Base-by-base conservation (phyloP, 306 rosid genomes). In the Ochetophila trinervis region DNA sequence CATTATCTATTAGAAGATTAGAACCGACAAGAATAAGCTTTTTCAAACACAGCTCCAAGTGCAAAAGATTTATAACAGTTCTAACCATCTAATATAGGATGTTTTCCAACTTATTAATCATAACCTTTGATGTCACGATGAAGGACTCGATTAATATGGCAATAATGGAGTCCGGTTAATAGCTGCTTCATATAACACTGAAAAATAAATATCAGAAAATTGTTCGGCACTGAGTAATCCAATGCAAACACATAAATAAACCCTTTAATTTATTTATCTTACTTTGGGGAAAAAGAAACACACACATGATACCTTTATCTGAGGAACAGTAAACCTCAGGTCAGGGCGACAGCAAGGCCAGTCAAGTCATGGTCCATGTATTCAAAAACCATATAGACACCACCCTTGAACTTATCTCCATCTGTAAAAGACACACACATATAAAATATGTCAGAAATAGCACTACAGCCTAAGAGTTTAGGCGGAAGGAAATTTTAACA, bases 341-440 rank as follows among this genome's bases (percentile, higher is more conserved):
- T 86, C 89, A 73, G 87, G 89, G 27, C 86, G 87, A 35, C 86
- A 53, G 87, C 84, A 68, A 87, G 89, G 68, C 94, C 94, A 2
- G 84, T 82, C 74, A 87, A 82, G 64, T 87, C 94, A 63, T 87
- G 94, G 82, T 87, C 94, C 90, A 87, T 87, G 75, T 87, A 87
- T 69, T 87, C 94, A 73, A 87, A 80, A 67, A 87, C 94, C 90
- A 87, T 87, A 70, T 87, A 87, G 51, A 87, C 76, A 65, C 88
- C 94, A 34, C 90, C 90, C 75, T 71, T 78, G 69, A 78, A 82
- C 68, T 79, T 87, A 67, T 73, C 82, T 61, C 84, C 80, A 70
- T 84, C 93, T 84, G 78, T 42, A 60, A 66, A 48, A n/a, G 50
- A 66, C 56, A 83, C 74, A 47, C 76, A 37, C 47, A 53, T 23